Percentiles rank a stretch among this genome's conserved stretches.
phyloP scores from a whole-genome alignment of 352 stramenopile genomes.

The Paralagenidium karlingii region DNA sequence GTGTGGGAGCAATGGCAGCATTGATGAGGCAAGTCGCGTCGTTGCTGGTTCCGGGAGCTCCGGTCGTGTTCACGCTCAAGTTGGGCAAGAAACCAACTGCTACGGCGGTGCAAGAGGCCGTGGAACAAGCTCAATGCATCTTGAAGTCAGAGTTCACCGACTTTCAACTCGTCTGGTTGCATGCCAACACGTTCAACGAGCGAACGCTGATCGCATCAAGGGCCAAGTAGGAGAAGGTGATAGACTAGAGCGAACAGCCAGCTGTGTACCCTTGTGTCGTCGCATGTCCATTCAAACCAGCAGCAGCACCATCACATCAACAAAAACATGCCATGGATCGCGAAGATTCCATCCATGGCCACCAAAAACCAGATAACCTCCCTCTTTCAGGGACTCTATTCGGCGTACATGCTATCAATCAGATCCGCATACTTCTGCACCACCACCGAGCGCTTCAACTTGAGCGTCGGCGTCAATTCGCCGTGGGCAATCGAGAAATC shows the following conservation, averaged over 20 bases:
- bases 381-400: no score
- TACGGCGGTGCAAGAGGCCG: slow-evolving; percentile 6
- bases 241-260: no score
- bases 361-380: no score
- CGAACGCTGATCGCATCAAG: slow-evolving; percentile 20
- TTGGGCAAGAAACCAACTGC: slow-evolving; percentile 19
- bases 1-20: slow-evolving; percentile 13
- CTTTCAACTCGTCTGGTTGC: slow-evolving; percentile 17
- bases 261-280: no score
- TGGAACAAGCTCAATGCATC: slow-evolving; percentile 2
- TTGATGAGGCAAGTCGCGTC: slow-evolving; percentile 12
- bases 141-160: slow-evolving; percentile 6
- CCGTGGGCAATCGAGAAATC: slow-evolving; percentile 82
- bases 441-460: slow-evolving; percentile 86
- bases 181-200: slow-evolving; percentile 32
- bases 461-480: slow-evolving; percentile 90
- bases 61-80: slow-evolving; percentile 23
- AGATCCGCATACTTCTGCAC: slow-evolving; percentile 76
- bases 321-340: no score
- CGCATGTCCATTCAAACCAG: no score
- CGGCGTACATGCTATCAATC: slow-evolving; percentile 80
- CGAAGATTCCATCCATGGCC: no score
- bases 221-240: no score
- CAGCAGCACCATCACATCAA: no score
- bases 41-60: slow-evolving; percentile 8